These are phyloP conservation scores for Aspergillus leporis DNA, from an alignment of 495 filamentous ascomycete genomes.

Conservation along the genomic window DNA sequence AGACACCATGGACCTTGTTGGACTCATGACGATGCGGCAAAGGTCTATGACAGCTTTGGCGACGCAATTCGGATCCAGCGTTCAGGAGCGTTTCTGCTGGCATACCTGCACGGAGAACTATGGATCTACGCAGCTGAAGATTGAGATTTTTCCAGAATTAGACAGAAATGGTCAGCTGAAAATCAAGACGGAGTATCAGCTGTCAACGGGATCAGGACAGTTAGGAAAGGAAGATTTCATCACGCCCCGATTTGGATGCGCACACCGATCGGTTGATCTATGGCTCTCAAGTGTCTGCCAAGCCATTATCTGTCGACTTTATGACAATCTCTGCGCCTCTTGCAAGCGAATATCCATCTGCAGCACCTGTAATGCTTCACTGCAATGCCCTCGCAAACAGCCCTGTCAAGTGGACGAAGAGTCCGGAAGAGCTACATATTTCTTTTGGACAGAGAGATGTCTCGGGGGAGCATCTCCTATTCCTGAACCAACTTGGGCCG, in stretches of 20 bases:
- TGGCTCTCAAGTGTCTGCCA: conserved; percentile 49
- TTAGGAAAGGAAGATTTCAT: conserved; percentile 46
- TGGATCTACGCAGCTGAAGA: conserved; percentile 38
- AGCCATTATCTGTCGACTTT: conserved; percentile 40
- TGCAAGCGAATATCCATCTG: conserved; percentile 45
- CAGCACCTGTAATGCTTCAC: conserved; percentile 37
- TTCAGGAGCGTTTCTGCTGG: conserved; percentile 42
- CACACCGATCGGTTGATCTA: conserved; percentile 47
- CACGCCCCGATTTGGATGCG: conserved; percentile 48
- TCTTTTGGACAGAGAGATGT: conserved; percentile 41
- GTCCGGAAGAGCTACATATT: conserved; percentile 34
- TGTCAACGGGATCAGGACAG: conserved; percentile 39
- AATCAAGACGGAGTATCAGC: conserved; percentile 44
- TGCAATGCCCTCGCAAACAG: conserved; percentile 43
- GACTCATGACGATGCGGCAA: conserved; percentile 36
- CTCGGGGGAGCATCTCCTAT: conserved; percentile 33
- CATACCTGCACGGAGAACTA: conserved; percentile 48
- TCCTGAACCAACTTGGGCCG: conserved; percentile 32
- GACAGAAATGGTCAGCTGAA: conserved; percentile 34
- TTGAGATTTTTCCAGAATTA: conserved; percentile 41
- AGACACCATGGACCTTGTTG: conserved; percentile 41
- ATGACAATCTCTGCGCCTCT: conserved; percentile 39
- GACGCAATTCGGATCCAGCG: conserved; percentile 31
- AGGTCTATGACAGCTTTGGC: conserved; percentile 30
- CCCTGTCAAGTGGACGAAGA: conserved; percentile 28